phyloP scores from a whole-genome alignment of 176 grass and related monocot genomes.

The Ananas comosus region DNA sequence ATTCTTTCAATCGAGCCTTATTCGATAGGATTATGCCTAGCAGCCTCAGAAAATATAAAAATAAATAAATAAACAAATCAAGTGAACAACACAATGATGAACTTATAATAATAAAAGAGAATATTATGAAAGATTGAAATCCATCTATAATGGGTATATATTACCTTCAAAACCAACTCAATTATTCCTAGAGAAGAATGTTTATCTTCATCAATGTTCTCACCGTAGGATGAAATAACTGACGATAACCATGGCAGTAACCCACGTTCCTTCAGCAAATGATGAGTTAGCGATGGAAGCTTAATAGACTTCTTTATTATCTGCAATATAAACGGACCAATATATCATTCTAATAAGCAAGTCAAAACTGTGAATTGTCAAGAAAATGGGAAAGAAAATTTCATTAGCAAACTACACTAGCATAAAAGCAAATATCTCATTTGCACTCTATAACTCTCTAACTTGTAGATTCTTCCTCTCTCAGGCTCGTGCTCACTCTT shows the following conservation, averaged over 20 bases:
- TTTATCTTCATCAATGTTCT: conserved; percentile 24
- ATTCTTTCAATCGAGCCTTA: neutral
- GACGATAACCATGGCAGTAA: conserved; percentile 73
- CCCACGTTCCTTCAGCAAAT: conserved; percentile 74
- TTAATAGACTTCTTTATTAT: conserved; percentile 74
- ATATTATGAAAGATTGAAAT: neutral
- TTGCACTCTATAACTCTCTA: no score
- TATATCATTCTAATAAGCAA: no score
- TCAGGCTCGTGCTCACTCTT: no score
- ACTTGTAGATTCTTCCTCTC: no score
- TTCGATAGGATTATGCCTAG: neutral
- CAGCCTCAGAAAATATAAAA: neutral
- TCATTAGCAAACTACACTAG: no score
- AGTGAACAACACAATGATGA: neutral
- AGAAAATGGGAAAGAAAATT: no score
- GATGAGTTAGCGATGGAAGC: conserved; percentile 51
- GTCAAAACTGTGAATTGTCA: no score
- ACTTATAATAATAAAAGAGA: neutral
- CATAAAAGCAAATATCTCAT: no score
- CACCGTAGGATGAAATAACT: conserved; percentile 38
- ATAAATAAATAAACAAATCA: neutral
- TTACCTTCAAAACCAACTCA: conserved; percentile 72
- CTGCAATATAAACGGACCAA: conserved; percentile 27
- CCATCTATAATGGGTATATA: neutral
- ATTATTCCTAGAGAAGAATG: conserved; percentile 30